Evolutionary conservation across 805 yeast species (phyloP).

Genomic region (Yamadazyma phyllophila): DNA sequence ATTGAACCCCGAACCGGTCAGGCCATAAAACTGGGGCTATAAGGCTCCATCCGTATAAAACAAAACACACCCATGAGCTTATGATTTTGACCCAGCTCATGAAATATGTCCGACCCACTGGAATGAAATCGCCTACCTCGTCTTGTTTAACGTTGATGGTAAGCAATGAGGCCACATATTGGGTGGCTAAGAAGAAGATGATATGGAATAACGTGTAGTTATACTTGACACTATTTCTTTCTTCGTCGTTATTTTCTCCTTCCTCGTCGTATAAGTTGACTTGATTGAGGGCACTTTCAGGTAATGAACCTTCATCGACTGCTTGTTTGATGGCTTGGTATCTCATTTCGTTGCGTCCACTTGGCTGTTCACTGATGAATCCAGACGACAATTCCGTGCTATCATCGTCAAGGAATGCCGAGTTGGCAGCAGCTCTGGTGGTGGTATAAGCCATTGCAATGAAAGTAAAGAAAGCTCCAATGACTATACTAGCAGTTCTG

Average conservation of each 20-base stretch:
- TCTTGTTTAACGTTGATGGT: slow-evolving; percentile 89
- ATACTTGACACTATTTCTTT: slow-evolving; percentile 64
- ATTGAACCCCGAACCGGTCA: slow-evolving; percentile 64
- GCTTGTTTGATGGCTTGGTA: slow-evolving; percentile 88
- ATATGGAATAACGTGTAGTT: slow-evolving; percentile 86
- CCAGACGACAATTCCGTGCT: slow-evolving; percentile 37
- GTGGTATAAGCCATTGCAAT: slow-evolving; percentile 96
- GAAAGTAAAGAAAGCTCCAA: slow-evolving; percentile 93
- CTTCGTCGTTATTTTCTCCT: slow-evolving; percentile 47
- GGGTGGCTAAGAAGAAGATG: slow-evolving; percentile 92
- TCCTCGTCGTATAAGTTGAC: slow-evolving; percentile 53
- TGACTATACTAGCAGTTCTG: slow-evolving; percentile 77
- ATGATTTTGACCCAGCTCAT: slow-evolving; percentile 92
- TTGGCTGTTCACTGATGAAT: slow-evolving; percentile 46
- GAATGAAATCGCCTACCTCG: slow-evolving; percentile 84
- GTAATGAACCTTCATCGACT: slow-evolving; percentile 92
- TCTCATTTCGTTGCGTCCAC: slow-evolving; percentile 68
- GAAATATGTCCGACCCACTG: slow-evolving; percentile 96
- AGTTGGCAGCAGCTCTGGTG: slow-evolving; percentile 84
- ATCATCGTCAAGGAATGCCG: slow-evolving; percentile 40
- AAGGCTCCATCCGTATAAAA: slow-evolving; percentile 84
- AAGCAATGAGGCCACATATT: slow-evolving; percentile 89
- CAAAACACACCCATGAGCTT: slow-evolving; percentile 89
- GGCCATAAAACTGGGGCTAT: slow-evolving; percentile 90
- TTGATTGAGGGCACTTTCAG: slow-evolving; percentile 85